phyloP scores from a whole-genome alignment of 169 alveolate genomes.

The Babesia caballi region DNA sequence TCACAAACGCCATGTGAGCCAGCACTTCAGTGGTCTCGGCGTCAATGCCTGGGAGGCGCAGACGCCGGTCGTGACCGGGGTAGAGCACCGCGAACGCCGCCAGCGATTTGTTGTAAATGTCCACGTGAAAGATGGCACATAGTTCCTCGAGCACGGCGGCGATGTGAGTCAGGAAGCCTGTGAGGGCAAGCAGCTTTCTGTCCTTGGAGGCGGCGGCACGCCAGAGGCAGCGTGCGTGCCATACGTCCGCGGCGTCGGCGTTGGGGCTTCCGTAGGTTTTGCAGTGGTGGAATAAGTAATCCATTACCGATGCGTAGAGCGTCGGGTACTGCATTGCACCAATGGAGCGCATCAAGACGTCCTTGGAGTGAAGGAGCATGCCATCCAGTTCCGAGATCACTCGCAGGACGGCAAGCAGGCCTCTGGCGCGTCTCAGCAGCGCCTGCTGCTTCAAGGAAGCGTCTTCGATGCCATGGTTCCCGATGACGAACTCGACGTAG shows the following conservation, averaged over 20 bases:
- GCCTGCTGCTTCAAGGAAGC: not conserved
- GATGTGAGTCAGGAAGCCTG: constrained; percentile 24
- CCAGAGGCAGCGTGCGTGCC: constrained; percentile 16
- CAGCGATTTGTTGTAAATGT: constrained; percentile 20
- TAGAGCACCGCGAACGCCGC: not conserved
- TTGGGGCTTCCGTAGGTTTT: not conserved
- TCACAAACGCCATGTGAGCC: constrained; percentile 57
- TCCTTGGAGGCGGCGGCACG: constrained; percentile 17
- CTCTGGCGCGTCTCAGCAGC: constrained; percentile 40
- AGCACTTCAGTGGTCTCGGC: constrained; percentile 17
- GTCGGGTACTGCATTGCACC: constrained; percentile 21
- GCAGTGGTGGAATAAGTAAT: constrained; percentile 22
- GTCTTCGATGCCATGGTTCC: not conserved
- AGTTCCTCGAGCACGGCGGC: constrained; percentile 32
- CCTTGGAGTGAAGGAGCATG: not conserved
- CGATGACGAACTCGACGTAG: not conserved
- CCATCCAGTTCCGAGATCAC: constrained; percentile 26
- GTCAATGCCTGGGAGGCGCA: constrained; percentile 5
- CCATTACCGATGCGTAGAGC: constrained; percentile 44
- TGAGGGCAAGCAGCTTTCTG: not conserved
- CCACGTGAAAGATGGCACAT: constrained; percentile 32
- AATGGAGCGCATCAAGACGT: constrained; percentile 6
- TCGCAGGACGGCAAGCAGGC: constrained; percentile 35
- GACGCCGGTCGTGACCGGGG: constrained; percentile 32
- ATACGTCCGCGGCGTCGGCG: not conserved